phyloP scores from a whole-genome alignment of 2,329 filamentous ascomycete species.

The Ambrosiella beaveri region DNA sequence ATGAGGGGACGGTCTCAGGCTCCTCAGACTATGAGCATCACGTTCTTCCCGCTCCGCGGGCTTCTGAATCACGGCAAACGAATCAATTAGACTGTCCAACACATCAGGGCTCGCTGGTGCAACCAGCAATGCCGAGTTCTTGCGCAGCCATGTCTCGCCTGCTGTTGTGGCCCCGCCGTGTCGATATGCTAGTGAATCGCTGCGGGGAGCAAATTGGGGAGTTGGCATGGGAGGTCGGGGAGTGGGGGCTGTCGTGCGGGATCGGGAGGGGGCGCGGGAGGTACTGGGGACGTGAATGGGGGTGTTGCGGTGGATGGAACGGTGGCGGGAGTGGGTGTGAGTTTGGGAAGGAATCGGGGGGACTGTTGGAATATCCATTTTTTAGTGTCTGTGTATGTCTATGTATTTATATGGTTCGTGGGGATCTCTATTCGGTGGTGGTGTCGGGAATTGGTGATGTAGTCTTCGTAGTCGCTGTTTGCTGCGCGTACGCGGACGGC shows the following conservation, averaged over 20 bases:
- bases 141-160: neutral
- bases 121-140: neutral
- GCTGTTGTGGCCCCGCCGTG: neutral
- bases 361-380: conserved; percentile 13
- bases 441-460: neutral
- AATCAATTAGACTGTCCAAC: conserved; percentile 10
- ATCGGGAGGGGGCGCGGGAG: neutral
- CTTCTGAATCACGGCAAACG: conserved; percentile 12
- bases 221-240: neutral
- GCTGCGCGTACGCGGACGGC: too few relatives aligned
- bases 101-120: conserved; percentile 11
- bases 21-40: neutral
- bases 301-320: conserved; percentile 11
- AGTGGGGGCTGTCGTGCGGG: neutral
- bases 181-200: neutral
- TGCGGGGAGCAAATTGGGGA: neutral
- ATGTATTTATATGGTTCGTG: neutral
- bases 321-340: conserved; percentile 14
- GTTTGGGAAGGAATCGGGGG: conserved; percentile 14
- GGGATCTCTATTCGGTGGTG: neutral
- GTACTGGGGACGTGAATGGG: conserved; percentile 7
- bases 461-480: too few relatives aligned
- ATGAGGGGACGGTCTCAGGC: conserved; percentile 5
- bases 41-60: neutral
- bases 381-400: neutral